Base-by-base conservation (phyloP, 352 stramenopile species). In the Elongisporangium undulatum region DNA sequence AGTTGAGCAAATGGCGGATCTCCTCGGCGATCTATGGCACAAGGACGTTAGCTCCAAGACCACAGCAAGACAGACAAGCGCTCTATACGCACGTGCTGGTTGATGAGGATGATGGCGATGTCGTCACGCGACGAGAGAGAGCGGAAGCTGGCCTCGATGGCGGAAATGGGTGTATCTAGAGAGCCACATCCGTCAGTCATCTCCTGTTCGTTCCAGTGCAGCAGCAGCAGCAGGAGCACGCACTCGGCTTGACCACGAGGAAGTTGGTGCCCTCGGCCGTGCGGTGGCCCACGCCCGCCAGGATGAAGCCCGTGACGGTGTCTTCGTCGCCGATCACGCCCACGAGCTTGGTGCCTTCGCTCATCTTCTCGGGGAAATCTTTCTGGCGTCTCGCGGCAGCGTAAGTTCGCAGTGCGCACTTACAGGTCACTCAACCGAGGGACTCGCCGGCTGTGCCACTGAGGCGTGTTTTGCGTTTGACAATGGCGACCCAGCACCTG, bases 31-130 rank as follows among this genome's bases (percentile, higher is more conserved):
- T 74, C 88, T 96, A 45, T 13, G 4, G 22, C 13, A 15, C 49
- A 57, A 3, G 9, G 38, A 2, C 22, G 15, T 19, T n/a, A 23
- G 7, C 6, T 24, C 10, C 15, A 55, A 13, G 62, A 22, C 7
- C 21, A 22, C 24, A 57, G 3, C 21, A 50, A 34, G 38, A 19
- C 19, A 64, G 13, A 45, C 23, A 0, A 29, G 13, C 38, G 51
- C 10, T 6, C 49, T 39, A 21, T 7, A 63, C 83, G 50, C 72
- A 95, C 90, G 63, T 99, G 96, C 76, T 99, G 97, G 77, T 99
- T 99, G 68, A 99, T 99, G 21, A 99, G 84, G 61, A 99, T 96
- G 60, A 99, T 99, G 41, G 89, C 97, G 61, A 99, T 88, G 77
- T 99, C 97, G 68, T 98, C 89, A 50, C 97, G 89, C 51, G 66